A percentile compares a stretch with the other conserved stretches of the same genome.
Evolutionary conservation across 2,329 filamentous ascomycete species (phyloP).

Genomic region (Aspergillus arachidicola): DNA sequence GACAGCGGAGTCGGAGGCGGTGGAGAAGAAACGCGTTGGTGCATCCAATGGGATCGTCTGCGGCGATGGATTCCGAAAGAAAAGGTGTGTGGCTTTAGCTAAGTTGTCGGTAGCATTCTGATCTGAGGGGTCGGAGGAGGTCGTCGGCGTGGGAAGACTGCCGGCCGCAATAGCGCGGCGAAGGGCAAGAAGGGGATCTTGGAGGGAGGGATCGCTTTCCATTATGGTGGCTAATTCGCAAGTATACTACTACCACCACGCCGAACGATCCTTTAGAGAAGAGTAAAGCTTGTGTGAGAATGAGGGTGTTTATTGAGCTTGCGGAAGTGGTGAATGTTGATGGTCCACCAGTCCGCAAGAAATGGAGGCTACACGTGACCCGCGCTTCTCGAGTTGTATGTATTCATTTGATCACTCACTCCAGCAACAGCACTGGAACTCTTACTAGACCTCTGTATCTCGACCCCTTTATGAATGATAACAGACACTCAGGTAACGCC

Average conservation of each 20-base stretch:
- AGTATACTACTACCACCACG: background rate
- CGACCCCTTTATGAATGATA: background rate
- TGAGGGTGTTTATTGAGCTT: background rate
- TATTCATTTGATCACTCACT: background rate
- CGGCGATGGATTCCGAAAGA: constrained; percentile 66
- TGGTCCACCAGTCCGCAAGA: constrained; percentile 7
- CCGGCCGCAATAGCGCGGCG: constrained; percentile 77
- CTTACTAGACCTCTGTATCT: background rate
- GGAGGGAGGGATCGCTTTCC: constrained; percentile 56
- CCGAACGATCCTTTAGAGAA: background rate
- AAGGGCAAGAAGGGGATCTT: constrained; percentile 80
- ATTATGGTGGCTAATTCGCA: constrained; percentile 42
- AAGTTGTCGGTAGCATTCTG: constrained; percentile 65
- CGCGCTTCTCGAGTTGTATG: background rate
- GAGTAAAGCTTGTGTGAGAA: background rate
- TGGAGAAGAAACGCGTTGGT: constrained; percentile 85
- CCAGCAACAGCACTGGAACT: background rate
- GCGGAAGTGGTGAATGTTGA: background rate
- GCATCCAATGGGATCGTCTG: constrained; percentile 69
- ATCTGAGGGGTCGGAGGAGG: constrained; percentile 63
- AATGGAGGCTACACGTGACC: constrained; percentile 8
- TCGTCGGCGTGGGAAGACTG: constrained; percentile 72
- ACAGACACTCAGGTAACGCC: constrained; percentile 19
- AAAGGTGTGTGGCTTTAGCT: constrained; percentile 75
- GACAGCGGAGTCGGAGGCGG: constrained; percentile 65